Evolutionary conservation across 2,329 filamentous ascomycete species (phyloP).

Genomic region (Trichophyton mentagrophytes): DNA sequence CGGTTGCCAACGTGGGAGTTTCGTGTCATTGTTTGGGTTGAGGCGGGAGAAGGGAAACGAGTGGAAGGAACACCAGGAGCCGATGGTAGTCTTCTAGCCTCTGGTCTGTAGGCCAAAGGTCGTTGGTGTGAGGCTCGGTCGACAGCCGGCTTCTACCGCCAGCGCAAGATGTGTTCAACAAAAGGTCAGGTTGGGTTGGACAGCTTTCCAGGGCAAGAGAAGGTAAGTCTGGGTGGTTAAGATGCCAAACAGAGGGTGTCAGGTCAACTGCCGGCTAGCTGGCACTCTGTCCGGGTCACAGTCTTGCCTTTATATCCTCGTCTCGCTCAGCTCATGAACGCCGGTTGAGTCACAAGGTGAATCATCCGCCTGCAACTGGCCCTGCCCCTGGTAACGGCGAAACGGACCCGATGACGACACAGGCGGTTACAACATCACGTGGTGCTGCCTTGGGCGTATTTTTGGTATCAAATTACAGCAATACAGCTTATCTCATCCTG

Average conservation of each 20-base stretch:
- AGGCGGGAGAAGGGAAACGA: neutral
- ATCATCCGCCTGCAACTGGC: neutral
- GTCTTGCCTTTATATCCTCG: neutral
- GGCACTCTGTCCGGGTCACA: neutral
- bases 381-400: constrained; percentile 1
- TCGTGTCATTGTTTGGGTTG: neutral
- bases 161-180: neutral
- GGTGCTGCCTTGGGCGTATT: neutral
- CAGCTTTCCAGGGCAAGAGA: neutral
- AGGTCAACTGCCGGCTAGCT: neutral
- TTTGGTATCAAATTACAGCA: neutral
- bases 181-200: neutral
- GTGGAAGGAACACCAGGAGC: neutral
- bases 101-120: neutral
- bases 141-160: neutral
- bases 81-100: neutral
- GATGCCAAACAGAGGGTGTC: neutral
- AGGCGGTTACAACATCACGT: neutral
- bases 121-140: neutral
- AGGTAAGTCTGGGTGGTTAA: neutral
- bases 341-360: neutral
- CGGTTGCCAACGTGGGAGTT: neutral
- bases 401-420: neutral
- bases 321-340: neutral
- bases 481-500: neutral